Conservation (phyloP, 169 alveolate species). For the Theileria parva region DNA sequence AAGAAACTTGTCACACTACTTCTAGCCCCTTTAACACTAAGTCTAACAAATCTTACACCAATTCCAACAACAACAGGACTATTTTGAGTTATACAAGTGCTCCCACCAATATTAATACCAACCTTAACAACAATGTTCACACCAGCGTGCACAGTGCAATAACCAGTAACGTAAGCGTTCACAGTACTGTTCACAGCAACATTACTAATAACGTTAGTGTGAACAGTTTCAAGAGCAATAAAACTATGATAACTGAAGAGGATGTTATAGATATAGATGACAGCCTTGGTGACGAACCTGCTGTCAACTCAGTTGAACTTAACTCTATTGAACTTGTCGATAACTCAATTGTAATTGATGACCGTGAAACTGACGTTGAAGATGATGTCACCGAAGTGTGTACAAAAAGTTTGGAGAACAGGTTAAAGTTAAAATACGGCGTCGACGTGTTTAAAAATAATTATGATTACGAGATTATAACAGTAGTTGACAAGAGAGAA, state of each 20-base stretch:
- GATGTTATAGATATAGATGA: neutral
- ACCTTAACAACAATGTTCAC: neutral
- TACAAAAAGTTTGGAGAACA: constrained; percentile 7
- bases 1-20: neutral
- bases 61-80: neutral
- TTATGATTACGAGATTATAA: constrained; percentile 62
- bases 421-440: constrained; percentile 30
- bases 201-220: neutral
- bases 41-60: neutral
- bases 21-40: neutral
- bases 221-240: neutral
- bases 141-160: neutral
- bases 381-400: neutral
- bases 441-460: constrained; percentile 11
- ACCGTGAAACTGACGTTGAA: neutral
- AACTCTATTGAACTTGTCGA: neutral
- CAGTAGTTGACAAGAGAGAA: constrained; percentile 78
- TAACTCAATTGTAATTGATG: neutral
- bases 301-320: neutral
- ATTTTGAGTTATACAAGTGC: neutral
- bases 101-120: neutral
- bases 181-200: neutral
- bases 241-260: neutral
- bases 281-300: neutral
- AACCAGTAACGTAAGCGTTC: neutral